Evolutionary conservation across 768 basidiomycete species (phyloP), one percentile per base, ranked within the genome.

Genomic region (Mycena capillaripes): DNA sequence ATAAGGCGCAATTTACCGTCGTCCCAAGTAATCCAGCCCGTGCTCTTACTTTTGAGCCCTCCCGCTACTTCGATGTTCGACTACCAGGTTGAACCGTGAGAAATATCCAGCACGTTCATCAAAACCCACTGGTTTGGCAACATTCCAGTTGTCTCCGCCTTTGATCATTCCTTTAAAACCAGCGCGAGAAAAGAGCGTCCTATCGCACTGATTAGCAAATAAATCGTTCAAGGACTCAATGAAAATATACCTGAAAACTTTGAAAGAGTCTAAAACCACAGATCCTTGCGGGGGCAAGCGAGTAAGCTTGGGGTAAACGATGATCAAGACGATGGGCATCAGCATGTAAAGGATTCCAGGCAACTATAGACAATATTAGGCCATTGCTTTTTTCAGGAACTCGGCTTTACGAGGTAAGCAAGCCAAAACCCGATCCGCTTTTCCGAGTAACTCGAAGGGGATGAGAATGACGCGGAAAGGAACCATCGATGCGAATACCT

Each of bases 201-300:
- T 71, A 16, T 62, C 60, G 11, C 36, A 36, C 7, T 36, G 36
- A 36, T 36, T 6, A 36, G 36, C 36, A 36, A 27, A 32, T 25
- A 27, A 46, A 27, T 17, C 17, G 21, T 21, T 14, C 53, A 21
- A 44, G 40, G 40, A 23, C 4, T 23, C n/a, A n/a, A n/a, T 38
- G 12, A 23, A 46, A n/a, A 21, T 38, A 21, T 46, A 61, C 65
- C 50, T 71, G 67, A 76, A 68, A 29, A 80, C 78, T 55, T 76
- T 77, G 50, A 79, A 44, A 44, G 77, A 65, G 44, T 83, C 81
- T 25, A 76, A 65, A 29, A 84, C 76, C 21, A 84, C 82, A 42
- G 82, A 82, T 42, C 84, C 82, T 57, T 78, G 78, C 38, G 84
- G 84, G 19, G 82, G 82, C 21, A 80, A 55, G 56, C 78, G 80